Percentiles rank a stretch among this genome's conserved stretches.
These are phyloP conservation scores for Oryza meyeriana DNA, from an alignment of 176 grass and related monocot genomes.

Conservation along the genomic window DNA sequence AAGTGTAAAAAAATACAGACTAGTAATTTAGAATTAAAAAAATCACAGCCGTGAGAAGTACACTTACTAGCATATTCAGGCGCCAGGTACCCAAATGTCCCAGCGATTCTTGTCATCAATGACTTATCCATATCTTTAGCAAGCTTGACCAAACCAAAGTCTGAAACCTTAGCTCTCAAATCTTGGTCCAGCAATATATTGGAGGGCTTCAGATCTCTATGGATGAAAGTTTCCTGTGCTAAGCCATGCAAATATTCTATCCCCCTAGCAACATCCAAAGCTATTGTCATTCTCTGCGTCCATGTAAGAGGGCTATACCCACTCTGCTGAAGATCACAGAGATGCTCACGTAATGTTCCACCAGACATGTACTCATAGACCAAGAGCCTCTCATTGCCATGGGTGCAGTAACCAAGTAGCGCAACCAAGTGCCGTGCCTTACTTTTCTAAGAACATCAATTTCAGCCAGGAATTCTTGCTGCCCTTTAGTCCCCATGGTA, in stretches of 20 bases:
- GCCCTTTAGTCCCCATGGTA: constrained; percentile 78
- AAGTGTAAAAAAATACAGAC: constrained; percentile 21
- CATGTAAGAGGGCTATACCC: constrained; percentile 74
- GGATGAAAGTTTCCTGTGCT: constrained; percentile 97
- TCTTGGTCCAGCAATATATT: constrained; percentile 96
- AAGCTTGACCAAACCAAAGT: constrained; percentile 97
- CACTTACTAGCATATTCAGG: constrained; percentile 98
- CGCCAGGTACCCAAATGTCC: constrained; percentile 97
- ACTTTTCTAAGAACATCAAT: constrained; percentile 95
- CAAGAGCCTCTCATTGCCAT: constrained; percentile 79
- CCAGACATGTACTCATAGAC: constrained; percentile 93
- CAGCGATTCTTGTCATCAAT: constrained; percentile 88
- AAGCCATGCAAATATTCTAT: constrained; percentile 96
- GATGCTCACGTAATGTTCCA: constrained; percentile 73
- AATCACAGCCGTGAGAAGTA: constrained; percentile 22
- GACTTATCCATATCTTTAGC: constrained; percentile 80
- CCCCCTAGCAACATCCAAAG: constrained; percentile 91
- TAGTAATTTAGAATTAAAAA: constrained; percentile 15
- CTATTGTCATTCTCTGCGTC: constrained; percentile 82
- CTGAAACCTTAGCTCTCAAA: constrained; percentile 94
- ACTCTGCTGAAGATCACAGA: constrained; percentile 66
- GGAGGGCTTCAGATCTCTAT: constrained; percentile 95
- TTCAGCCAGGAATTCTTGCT: constrained; percentile 88
- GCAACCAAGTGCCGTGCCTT: constrained; percentile 89
- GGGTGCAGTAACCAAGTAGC: constrained; percentile 80